A percentile compares a stretch with the other conserved stretches of the same genome.
phyloP scores from a whole-genome alignment of 2,329 filamentous ascomycete species.

The Chaetoscypha palmicola region DNA sequence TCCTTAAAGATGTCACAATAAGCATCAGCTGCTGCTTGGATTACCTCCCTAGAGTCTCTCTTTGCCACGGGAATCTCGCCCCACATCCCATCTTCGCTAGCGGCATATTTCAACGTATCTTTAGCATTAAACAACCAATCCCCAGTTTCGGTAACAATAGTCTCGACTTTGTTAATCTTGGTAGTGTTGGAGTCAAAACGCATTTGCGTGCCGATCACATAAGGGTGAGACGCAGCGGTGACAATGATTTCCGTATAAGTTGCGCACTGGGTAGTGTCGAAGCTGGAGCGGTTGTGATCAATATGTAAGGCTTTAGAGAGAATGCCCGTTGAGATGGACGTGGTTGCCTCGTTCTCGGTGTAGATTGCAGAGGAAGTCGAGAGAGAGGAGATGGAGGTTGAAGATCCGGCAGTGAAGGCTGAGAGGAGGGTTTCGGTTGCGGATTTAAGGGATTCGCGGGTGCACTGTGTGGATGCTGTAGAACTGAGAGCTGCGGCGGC shows the following conservation, averaged over 20 bases:
- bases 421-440: conserved; percentile 8
- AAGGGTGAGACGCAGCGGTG: conserved; percentile 7
- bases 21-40: conserved; percentile 13
- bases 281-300: conserved; percentile 11
- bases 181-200: neutral
- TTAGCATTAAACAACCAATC: conserved; percentile 18
- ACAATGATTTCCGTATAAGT: conserved; percentile 13
- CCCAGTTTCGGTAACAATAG: conserved; percentile 9
- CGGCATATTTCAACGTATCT: conserved; percentile 8
- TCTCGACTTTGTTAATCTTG: conserved; percentile 11
- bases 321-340: conserved; percentile 4
- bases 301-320: conserved; percentile 8
- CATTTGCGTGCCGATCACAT: conserved; percentile 17
- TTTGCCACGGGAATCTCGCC: conserved; percentile 6
- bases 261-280: conserved; percentile 11
- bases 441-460: conserved; percentile 9
- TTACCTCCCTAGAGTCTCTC: conserved; percentile 9
- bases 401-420: conserved; percentile 5
- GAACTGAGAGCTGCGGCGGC: neutral
- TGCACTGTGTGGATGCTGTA: conserved; percentile 8
- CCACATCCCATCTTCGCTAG: conserved; percentile 8
- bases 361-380: conserved; percentile 5
- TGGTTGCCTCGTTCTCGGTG: conserved; percentile 8
- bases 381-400: neutral
- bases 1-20: conserved; percentile 15